Percentiles rank a stretch among this genome's conserved stretches.
Evolutionary conservation across 768 basidiomycete species (phyloP).

Genomic region (Gelatoporia subvermispora): DNA sequence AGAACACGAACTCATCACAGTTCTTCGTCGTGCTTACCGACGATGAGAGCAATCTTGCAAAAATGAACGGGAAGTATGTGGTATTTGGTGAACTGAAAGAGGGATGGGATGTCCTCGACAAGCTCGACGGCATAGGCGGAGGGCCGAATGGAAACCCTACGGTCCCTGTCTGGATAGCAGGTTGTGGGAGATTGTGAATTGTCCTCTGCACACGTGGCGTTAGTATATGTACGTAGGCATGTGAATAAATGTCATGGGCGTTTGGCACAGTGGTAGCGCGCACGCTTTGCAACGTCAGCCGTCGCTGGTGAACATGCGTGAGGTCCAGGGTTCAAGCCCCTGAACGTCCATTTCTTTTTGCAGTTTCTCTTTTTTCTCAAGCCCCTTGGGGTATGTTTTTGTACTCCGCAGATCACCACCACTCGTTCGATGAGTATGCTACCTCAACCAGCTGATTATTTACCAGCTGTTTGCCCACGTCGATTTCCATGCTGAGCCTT

Average conservation of each 20-base stretch:
- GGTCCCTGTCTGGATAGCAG: slow-evolving; percentile 39
- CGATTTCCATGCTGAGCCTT: too few relatives aligned
- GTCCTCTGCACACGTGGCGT: background rate
- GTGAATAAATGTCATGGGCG: slow-evolving; percentile 12
- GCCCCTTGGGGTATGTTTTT: too few relatives aligned
- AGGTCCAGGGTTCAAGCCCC: slow-evolving; percentile 28
- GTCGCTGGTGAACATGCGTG: slow-evolving; percentile 14
- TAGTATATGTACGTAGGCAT: background rate
- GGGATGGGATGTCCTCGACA: slow-evolving; percentile 29
- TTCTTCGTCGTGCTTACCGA: slow-evolving; percentile 46
- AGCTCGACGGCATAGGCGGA: slow-evolving; percentile 28
- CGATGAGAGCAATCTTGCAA: slow-evolving; percentile 36
- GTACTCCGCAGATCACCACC: too few relatives aligned
- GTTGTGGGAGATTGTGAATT: slow-evolving; percentile 26
- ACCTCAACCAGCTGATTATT: too few relatives aligned
- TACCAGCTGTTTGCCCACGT: too few relatives aligned
- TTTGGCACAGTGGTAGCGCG: slow-evolving; percentile 32
- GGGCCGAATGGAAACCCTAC: slow-evolving; percentile 31
- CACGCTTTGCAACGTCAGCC: slow-evolving; percentile 26
- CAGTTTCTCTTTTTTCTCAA: background rate
- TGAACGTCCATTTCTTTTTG: slow-evolving; percentile 21
- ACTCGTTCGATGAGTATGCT: too few relatives aligned
- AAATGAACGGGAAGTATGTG: slow-evolving; percentile 46
- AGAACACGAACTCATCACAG: slow-evolving; percentile 45
- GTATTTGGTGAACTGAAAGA: slow-evolving; percentile 36